These are phyloP conservation scores for Cephalotrichum gorgonifer DNA, from an alignment of 2,329 filamentous ascomycete species.

Conservation along the genomic window DNA sequence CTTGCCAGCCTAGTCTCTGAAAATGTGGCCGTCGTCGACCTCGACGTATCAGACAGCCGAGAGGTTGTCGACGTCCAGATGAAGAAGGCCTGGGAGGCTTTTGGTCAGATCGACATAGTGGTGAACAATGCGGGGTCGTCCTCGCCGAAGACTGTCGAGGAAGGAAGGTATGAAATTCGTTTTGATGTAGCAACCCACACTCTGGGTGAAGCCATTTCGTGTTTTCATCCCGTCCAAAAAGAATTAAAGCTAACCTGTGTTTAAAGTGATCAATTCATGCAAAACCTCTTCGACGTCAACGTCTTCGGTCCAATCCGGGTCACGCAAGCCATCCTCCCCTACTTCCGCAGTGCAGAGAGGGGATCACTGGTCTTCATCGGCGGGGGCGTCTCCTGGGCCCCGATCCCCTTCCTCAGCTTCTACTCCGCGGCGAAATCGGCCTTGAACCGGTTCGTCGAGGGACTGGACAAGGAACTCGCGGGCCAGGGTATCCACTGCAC, in stretches of 20 bases:
- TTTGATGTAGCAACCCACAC: not conserved
- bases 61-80: slow-evolving; percentile 22
- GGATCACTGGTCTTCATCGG: not conserved
- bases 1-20: not conserved
- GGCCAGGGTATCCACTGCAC: slow-evolving; percentile 1
- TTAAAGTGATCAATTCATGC: slow-evolving; percentile 7
- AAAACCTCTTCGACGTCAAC: slow-evolving; percentile 6
- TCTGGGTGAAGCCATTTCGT: not conserved
- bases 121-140: slow-evolving; percentile 6
- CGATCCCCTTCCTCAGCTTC: slow-evolving; percentile 5
- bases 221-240: not conserved
- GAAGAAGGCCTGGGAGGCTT: slow-evolving; percentile 22
- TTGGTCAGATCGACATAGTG: slow-evolving; percentile 23
- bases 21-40: not conserved
- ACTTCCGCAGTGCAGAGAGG: not conserved
- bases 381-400: slow-evolving; percentile 2
- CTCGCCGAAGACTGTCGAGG: not conserved
- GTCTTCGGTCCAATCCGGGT: slow-evolving; percentile 6
- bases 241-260: not conserved
- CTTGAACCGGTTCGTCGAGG: slow-evolving; percentile 3
- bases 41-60: not conserved
- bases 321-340: not conserved
- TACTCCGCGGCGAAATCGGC: slow-evolving; percentile 5
- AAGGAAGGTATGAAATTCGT: not conserved
- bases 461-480: not conserved